phyloP scores from a whole-genome alignment of 768 basidiomycete species.

The Saitozyma sp. region DNA sequence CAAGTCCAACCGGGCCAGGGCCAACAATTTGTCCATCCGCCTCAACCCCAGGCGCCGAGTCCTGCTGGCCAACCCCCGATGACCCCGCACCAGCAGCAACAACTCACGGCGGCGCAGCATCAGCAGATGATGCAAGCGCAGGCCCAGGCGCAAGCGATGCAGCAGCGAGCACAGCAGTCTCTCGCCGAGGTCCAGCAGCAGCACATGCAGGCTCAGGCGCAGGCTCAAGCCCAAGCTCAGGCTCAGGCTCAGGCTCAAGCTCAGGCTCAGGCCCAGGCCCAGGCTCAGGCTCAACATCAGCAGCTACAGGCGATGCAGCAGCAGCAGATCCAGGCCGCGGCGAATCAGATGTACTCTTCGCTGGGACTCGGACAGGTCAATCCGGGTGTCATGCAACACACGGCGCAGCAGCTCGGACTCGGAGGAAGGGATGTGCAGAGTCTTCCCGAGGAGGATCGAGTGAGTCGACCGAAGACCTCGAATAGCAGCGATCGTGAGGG shows the following conservation, averaged over 20 bases:
- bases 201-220: conserved; percentile 3
- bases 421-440: conserved; percentile 33
- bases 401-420: conserved; percentile 31
- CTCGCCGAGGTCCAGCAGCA: conserved; percentile 12
- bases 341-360: conserved; percentile 35
- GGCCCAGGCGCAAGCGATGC: conserved; percentile 19
- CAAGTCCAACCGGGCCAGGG: too few relatives aligned
- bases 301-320: conserved; percentile 18
- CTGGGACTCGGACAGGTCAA: conserved; percentile 40
- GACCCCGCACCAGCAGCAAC: neutral
- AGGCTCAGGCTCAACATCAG: conserved; percentile 19
- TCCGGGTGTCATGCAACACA: conserved; percentile 26
- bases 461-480: conserved; percentile 13
- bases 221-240: conserved; percentile 6
- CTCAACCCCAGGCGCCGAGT: too few relatives aligned
- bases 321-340: conserved; percentile 24
- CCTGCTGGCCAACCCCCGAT: neutral
- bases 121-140: conserved; percentile 19
- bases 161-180: conserved; percentile 17
- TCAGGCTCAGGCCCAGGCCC: conserved; percentile 22
- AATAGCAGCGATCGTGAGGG: neutral
- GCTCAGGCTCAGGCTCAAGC: conserved; percentile 24
- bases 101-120: neutral
- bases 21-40: too few relatives aligned
- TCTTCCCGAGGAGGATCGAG: conserved; percentile 37